phyloP scores from a whole-genome alignment of 164 flowering plant genomes.

The Umbilicus rupestris region DNA sequence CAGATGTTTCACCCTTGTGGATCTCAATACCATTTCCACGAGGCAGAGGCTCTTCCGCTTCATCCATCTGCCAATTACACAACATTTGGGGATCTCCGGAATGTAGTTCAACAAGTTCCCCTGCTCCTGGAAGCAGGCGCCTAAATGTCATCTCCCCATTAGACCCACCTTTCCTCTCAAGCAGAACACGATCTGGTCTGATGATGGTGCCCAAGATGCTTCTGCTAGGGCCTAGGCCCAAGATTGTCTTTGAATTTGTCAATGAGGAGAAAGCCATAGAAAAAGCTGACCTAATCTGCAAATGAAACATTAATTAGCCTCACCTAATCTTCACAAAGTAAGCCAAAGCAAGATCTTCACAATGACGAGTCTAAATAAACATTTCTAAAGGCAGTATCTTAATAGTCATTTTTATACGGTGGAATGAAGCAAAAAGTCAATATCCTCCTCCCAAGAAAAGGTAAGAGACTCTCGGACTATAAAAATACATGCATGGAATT shows the following conservation, averaged over 20 bases:
- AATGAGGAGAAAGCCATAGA: slow-evolving; percentile 62
- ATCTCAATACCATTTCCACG: slow-evolving; percentile 31
- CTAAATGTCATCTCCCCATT: slow-evolving; percentile 55
- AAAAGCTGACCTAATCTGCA: slow-evolving; percentile 86
- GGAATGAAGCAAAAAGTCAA: too few species aligned
- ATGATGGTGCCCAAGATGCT: slow-evolving; percentile 91
- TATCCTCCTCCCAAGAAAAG: too few species aligned
- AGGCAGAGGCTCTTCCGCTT: slow-evolving; percentile 52
- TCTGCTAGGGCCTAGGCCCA: slow-evolving; percentile 53
- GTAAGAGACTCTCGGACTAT: background rate
- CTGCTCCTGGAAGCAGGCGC: slow-evolving; percentile 73
- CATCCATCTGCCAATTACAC: slow-evolving; percentile 66
- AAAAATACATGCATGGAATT: background rate
- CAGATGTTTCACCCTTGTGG: slow-evolving; percentile 19
- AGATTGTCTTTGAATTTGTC: slow-evolving; percentile 55
- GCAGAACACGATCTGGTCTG: slow-evolving; percentile 66
- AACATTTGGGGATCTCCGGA: slow-evolving; percentile 30
- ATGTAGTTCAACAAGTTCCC: slow-evolving; percentile 33
- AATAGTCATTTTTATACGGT: too few species aligned
- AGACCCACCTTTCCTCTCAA: slow-evolving; percentile 76
- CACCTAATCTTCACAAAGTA: background rate
- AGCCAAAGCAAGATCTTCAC: background rate
- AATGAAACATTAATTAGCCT: background rate
- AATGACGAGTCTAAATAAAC: background rate
- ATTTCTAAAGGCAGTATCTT: too few species aligned